Percentiles rank a stretch among this genome's conserved stretches.
Conservation (phyloP, 768 basidiomycete genomes). For the Amanita rimosa region DNA sequence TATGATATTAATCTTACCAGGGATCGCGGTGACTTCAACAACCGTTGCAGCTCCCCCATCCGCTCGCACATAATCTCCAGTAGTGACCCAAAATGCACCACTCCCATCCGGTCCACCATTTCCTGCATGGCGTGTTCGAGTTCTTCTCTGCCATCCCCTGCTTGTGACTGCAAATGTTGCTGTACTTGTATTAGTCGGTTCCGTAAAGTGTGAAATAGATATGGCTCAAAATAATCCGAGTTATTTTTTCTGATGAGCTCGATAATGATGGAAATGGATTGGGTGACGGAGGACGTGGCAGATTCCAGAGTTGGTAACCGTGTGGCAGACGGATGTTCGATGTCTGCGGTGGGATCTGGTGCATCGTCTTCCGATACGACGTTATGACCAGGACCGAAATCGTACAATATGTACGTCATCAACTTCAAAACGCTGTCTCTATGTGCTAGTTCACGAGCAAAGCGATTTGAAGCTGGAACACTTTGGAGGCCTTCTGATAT, state of each 20-base stretch:
- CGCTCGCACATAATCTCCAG: conserved; percentile 62
- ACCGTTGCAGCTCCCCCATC: conserved; percentile 58
- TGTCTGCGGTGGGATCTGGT: conserved; percentile 12
- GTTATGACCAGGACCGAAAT: conserved; percentile 29
- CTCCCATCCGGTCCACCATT: conserved; percentile 76
- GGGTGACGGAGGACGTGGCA: conserved; percentile 68
- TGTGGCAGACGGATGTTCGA: conserved; percentile 3
- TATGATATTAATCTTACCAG: conserved; percentile 38
- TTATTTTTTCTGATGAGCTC: conserved; percentile 97
- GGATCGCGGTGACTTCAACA: conserved; percentile 64
- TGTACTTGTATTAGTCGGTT: conserved; percentile 85
- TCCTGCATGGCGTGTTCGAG: conserved; percentile 67
- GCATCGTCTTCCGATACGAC: conserved; percentile 12
- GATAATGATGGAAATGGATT: conserved; percentile 81
- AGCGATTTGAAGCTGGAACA: conserved; percentile 70
- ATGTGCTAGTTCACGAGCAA: conserved; percentile 81
- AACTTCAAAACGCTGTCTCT: conserved; percentile 61
- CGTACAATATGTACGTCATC: conserved; percentile 64
- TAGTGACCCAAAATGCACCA: conserved; percentile 84
- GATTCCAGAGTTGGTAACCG: conserved; percentile 33
- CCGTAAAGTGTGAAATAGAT: conserved; percentile 87
- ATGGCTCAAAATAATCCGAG: conserved; percentile 97
- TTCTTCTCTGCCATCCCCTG: conserved; percentile 52
- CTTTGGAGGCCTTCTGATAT: conserved; percentile 61
- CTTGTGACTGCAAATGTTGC: conserved; percentile 44